Conservation (phyloP, 305 asterid species). For the Fraxinus ornus region DNA sequence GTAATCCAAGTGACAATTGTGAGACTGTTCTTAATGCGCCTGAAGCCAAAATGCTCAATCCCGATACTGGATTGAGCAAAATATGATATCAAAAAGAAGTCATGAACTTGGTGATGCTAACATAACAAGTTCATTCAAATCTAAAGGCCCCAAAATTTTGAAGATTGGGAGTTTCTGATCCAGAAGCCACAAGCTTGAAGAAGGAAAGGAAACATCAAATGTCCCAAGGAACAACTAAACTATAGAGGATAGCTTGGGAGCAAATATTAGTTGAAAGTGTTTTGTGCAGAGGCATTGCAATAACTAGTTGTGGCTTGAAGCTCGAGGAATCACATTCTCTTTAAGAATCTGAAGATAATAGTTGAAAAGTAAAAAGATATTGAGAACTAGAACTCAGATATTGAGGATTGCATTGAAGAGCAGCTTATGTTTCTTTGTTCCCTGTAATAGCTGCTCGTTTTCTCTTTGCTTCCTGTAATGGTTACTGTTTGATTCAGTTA, state of each 20-base stretch:
- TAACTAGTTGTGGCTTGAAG: constrained; percentile 20
- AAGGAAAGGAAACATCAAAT: constrained; percentile 14
- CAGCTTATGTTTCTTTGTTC: not conserved
- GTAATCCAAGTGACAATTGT: constrained; percentile 19
- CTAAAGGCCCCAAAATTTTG: constrained; percentile 23
- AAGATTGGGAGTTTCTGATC: constrained; percentile 19
- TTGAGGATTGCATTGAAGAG: constrained; percentile 23
- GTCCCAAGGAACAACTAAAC: constrained; percentile 15
- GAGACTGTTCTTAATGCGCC: constrained; percentile 5
- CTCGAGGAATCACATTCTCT: constrained; percentile 23
- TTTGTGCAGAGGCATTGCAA: constrained; percentile 17
- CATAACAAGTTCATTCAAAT: constrained; percentile 17
- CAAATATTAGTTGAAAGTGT: constrained; percentile 15
- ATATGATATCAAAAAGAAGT: constrained; percentile 6
- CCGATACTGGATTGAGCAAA: not conserved
- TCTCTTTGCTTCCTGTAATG: not conserved
- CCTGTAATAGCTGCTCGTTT: not conserved
- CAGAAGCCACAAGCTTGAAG: constrained; percentile 17
- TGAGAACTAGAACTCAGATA: constrained; percentile 10
- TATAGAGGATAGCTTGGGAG: not conserved
- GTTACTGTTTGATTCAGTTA: not conserved
- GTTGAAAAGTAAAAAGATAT: constrained; percentile 19
- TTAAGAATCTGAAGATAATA: constrained; percentile 3
- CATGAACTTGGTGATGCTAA: constrained; percentile 7
- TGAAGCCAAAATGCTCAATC: constrained; percentile 18